Conservation (phyloP, 148 eudicot genomes). For the Beta vulgaris region DNA sequence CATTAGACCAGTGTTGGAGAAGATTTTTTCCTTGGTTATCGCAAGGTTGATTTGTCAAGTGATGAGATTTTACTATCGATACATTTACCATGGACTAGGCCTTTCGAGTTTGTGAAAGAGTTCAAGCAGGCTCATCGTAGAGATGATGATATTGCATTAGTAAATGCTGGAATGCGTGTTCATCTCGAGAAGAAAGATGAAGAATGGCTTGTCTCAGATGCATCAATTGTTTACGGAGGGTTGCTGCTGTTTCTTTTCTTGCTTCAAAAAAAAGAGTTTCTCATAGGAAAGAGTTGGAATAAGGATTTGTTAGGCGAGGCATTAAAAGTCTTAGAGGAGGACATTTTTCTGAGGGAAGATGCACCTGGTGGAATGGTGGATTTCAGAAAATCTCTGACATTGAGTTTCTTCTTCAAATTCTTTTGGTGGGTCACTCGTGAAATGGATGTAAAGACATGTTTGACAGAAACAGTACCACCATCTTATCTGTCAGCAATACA, state of each 20-base stretch:
- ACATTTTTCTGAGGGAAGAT: slow-evolving; percentile 72
- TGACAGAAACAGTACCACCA: slow-evolving; percentile 42
- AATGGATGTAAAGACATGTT: slow-evolving; percentile 52
- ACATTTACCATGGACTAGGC: slow-evolving; percentile 79
- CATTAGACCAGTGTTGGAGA: slow-evolving; percentile 64
- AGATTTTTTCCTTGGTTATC: slow-evolving; percentile 85
- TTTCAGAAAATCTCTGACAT: slow-evolving; percentile 75
- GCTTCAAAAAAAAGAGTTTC: slow-evolving; percentile 54
- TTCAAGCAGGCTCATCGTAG: slow-evolving; percentile 98
- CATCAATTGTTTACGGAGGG: slow-evolving; percentile 89
- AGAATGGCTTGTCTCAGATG: slow-evolving; percentile 80
- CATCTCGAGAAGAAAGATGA: slow-evolving; percentile 57
- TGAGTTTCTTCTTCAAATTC: slow-evolving; percentile 91
- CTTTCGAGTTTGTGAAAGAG: slow-evolving; percentile 79
- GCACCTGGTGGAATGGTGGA: slow-evolving; percentile 99
- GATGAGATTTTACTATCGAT: slow-evolving; percentile 81
- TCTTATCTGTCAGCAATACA: slow-evolving; percentile 77
- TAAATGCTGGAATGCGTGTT: slow-evolving; percentile 96
- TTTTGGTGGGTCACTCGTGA: slow-evolving; percentile 74
- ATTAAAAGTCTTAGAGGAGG: slow-evolving; percentile 60
- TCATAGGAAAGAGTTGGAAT: slow-evolving; percentile 76
- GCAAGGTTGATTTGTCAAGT: slow-evolving; percentile 73
- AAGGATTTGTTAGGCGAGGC: slow-evolving; percentile 58
- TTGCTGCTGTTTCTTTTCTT: slow-evolving; percentile 72
- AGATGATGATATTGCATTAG: slow-evolving; percentile 97